Evolutionary conservation across 129 eudicot genomes (phyloP).

Genomic region (Rutidosis leptorrhynchoides): DNA sequence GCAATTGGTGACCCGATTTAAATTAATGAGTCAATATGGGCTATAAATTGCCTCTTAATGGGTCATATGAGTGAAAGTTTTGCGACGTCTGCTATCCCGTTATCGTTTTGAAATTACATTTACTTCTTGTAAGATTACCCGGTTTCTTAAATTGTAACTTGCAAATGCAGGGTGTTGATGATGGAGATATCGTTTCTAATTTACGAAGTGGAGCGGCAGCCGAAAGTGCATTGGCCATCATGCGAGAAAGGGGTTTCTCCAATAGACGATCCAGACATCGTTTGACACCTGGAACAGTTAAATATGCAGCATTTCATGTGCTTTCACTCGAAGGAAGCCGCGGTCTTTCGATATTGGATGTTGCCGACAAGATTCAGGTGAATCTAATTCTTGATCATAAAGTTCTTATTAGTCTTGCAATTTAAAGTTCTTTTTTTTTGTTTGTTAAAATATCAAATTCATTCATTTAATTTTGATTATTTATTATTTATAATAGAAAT

Average conservation of each 20-base stretch:
- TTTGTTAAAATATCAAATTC: no score
- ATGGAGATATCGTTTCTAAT: constrained; percentile 59
- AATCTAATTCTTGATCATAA: not conserved
- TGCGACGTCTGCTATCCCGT: not conserved
- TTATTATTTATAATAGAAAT: constrained; percentile 42
- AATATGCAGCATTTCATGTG: constrained; percentile 93
- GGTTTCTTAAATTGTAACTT: not conserved
- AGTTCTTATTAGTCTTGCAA: not conserved
- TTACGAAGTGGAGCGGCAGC: constrained; percentile 84
- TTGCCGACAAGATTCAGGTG: constrained; percentile 89
- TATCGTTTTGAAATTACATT: no score
- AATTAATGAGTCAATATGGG: not conserved
- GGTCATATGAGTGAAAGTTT: not conserved
- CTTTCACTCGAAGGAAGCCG: constrained; percentile 84
- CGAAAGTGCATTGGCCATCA: constrained; percentile 71
- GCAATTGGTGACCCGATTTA: not conserved
- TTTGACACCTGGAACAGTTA: constrained; percentile 94
- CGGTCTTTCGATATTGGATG: constrained; percentile 80
- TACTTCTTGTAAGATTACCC: not conserved
- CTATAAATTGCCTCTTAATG: not conserved
- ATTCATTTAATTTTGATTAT: not conserved
- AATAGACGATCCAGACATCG: constrained; percentile 89
- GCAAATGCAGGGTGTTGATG: constrained; percentile 61
- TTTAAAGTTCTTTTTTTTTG: no score
- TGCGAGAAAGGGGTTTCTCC: constrained; percentile 86